Conservation (phyloP, 805 yeast genomes). For the Saturnispora zaruensis region DNA sequence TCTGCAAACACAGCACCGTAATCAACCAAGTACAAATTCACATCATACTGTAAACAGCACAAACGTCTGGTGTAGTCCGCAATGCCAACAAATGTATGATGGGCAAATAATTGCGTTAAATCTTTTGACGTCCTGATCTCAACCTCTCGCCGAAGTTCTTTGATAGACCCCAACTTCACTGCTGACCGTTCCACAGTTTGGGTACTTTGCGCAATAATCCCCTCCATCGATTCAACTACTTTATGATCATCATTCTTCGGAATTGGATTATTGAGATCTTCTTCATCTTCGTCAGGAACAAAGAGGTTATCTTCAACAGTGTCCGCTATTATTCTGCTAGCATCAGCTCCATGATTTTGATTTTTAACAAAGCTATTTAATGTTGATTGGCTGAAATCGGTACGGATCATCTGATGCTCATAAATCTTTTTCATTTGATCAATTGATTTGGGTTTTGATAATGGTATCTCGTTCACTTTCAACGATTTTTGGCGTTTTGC, state of each 20-base stretch:
- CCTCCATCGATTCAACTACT: neutral
- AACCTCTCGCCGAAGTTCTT: constrained; percentile 44
- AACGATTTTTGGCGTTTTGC: constrained; percentile 5
- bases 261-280: neutral
- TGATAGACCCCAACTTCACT: constrained; percentile 24
- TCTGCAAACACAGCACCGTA: constrained; percentile 62
- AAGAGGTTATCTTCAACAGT: neutral
- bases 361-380: constrained; percentile 32
- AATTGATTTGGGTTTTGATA: constrained; percentile 4
- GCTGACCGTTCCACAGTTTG: constrained; percentile 6
- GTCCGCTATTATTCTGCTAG: neutral
- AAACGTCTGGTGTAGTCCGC: constrained; percentile 65
- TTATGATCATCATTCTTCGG: neutral
- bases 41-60: constrained; percentile 79
- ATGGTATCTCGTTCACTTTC: neutral
- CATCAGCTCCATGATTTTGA: neutral
- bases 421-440: constrained; percentile 31
- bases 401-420: constrained; percentile 63
- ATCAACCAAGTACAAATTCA: constrained; percentile 69
- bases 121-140: constrained; percentile 38
- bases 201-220: constrained; percentile 5
- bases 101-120: constrained; percentile 59
- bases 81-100: constrained; percentile 70
- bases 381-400: constrained; percentile 57
- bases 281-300: neutral